Conservation (phyloP, 306 rosid genomes). For the Pterocarpus santalinus region DNA sequence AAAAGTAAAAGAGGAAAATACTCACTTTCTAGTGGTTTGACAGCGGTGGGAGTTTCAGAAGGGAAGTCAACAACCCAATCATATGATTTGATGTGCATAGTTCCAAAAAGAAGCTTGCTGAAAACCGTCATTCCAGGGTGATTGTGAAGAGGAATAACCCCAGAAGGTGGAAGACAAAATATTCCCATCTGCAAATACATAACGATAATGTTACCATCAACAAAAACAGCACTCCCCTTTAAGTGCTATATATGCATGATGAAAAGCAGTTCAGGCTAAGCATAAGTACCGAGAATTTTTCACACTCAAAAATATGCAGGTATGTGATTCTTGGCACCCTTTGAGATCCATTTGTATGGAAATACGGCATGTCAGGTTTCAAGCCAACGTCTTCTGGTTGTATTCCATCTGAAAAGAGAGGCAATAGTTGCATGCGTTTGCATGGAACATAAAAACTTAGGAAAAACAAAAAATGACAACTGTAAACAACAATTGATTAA, state of each 20-base stretch:
- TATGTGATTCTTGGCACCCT: slow-evolving; percentile 70
- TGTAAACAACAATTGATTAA: slow-evolving; percentile 24
- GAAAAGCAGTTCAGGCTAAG: slow-evolving; percentile 4
- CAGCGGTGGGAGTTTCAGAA: slow-evolving; percentile 45
- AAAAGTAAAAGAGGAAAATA: not conserved
- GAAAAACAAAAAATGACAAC: not conserved
- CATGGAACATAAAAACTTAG: not conserved
- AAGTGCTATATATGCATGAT: not conserved
- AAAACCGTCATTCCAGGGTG: slow-evolving; percentile 99
- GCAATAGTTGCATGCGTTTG: slow-evolving; percentile 40
- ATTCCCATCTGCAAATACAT: slow-evolving; percentile 79
- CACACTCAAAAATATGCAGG: slow-evolving; percentile 74
- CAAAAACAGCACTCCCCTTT: not conserved
- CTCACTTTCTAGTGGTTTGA: slow-evolving; percentile 67
- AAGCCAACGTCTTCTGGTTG: slow-evolving; percentile 77
- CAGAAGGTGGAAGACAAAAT: slow-evolving; percentile 96
- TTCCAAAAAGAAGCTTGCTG: slow-evolving; percentile 90
- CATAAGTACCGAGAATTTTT: slow-evolving; percentile 75
- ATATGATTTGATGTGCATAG: slow-evolving; percentile 94
- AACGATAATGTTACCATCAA: slow-evolving; percentile 18
- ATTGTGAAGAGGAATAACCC: slow-evolving; percentile 92
- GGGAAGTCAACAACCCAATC: slow-evolving; percentile 81
- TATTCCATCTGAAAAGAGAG: slow-evolving; percentile 66
- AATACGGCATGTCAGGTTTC: slow-evolving; percentile 70
- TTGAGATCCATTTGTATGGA: slow-evolving; percentile 43